Evolutionary conservation across 1,284 basidiomycete species (phyloP).

Genomic region (Apiotrichum veenhuisii): DNA sequence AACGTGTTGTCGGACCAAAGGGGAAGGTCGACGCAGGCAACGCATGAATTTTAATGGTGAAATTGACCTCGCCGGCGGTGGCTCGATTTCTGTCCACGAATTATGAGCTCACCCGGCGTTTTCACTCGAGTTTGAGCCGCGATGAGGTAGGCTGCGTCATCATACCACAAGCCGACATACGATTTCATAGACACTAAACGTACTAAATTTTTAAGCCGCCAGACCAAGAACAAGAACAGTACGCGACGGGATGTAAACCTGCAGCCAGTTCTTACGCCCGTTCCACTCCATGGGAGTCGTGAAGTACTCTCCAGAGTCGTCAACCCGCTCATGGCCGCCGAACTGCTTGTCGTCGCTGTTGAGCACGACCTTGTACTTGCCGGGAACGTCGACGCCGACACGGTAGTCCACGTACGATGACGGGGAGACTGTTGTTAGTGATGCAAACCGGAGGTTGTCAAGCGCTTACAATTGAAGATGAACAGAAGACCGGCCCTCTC

Average conservation of each 20-base stretch:
- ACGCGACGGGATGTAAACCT: slow-evolving; percentile 77
- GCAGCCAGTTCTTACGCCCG: slow-evolving; percentile 77
- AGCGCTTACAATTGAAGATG: slow-evolving; percentile 73
- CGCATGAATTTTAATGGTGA: too few species aligned
- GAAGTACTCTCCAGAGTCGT: slow-evolving; percentile 62
- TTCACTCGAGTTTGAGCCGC: too few species aligned
- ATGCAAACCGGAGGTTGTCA: slow-evolving; percentile 3
- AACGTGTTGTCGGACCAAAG: too few species aligned
- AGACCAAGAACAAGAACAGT: slow-evolving; percentile 66
- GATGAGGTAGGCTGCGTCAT: too few species aligned
- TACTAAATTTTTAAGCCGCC: background rate
- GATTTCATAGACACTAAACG: too few species aligned
- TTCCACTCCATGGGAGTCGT: slow-evolving; percentile 92
- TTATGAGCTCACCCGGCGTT: too few species aligned
- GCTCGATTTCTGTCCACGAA: too few species aligned
- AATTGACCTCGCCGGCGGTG: too few species aligned
- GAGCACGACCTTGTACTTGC: slow-evolving; percentile 79
- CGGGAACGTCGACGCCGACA: slow-evolving; percentile 78
- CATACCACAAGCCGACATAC: too few species aligned
- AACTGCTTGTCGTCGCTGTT: slow-evolving; percentile 81
- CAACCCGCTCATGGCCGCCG: slow-evolving; percentile 83
- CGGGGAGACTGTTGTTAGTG: slow-evolving; percentile 61
- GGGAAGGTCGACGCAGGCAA: too few species aligned
- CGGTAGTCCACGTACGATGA: slow-evolving; percentile 89
- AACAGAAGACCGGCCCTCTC: slow-evolving; percentile 90